Conservation (phyloP, 805 yeast species). For the Cyberlindnera petersonii region DNA sequence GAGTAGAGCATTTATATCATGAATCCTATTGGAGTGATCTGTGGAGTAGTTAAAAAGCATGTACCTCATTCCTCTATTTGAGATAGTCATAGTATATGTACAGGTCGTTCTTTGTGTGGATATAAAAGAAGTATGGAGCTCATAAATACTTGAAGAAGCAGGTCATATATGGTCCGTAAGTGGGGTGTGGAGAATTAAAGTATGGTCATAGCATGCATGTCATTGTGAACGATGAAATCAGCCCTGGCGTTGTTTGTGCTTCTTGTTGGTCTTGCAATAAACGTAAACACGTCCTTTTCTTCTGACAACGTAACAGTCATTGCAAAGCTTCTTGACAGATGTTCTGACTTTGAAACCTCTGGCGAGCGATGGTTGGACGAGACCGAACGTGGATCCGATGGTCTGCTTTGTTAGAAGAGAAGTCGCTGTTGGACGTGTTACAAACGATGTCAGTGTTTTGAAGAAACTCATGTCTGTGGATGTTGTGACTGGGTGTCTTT, state of each 20-base stretch:
- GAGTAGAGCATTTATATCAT: no score
- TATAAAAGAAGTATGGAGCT: slow-evolving; percentile 1
- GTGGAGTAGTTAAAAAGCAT: no score
- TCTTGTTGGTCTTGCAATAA: slow-evolving; percentile 87
- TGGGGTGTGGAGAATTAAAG: no score
- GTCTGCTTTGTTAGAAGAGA: slow-evolving; percentile 16
- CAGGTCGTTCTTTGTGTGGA: not conserved
- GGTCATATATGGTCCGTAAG: not conserved
- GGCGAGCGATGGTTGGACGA: slow-evolving; percentile 29
- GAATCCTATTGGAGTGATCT: no score
- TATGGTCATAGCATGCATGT: slow-evolving; percentile 1
- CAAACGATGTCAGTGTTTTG: slow-evolving; percentile 17
- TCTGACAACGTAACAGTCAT: slow-evolving; percentile 83
- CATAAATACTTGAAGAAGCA: not conserved
- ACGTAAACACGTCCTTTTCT: slow-evolving; percentile 94
- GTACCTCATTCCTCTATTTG: no score
- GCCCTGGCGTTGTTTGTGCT: slow-evolving; percentile 93
- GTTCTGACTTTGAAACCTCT: slow-evolving; percentile 91
- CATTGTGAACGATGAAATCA: slow-evolving; percentile 25
- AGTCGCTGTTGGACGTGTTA: slow-evolving; percentile 20
- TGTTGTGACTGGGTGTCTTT: no score
- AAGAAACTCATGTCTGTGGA: slow-evolving; percentile 16
- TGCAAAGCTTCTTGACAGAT: slow-evolving; percentile 89
- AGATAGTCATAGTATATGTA: no score
- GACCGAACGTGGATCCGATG: slow-evolving; percentile 17